Evolutionary conservation across 2,329 filamentous ascomycete species (phyloP).

Genomic region (Colletotrichum somersetense): DNA sequence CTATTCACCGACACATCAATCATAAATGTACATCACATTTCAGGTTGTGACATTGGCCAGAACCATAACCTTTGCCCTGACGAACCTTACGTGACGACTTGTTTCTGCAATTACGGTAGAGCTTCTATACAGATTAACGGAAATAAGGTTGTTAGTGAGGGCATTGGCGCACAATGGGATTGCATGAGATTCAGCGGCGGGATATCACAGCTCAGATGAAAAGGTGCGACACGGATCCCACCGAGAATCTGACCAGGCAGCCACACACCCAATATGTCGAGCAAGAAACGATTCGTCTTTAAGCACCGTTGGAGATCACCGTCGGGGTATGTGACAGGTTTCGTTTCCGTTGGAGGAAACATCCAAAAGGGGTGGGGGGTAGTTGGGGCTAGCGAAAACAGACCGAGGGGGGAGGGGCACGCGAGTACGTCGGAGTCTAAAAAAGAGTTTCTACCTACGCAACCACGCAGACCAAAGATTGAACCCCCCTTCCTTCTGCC

Average conservation of each 20-base stretch:
- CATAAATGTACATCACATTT: too few species aligned
- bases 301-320: neutral
- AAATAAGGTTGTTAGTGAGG: too few species aligned
- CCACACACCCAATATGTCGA: too few species aligned
- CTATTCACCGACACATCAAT: too few species aligned
- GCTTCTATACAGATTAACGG: too few species aligned
- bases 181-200: too few species aligned
- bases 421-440: constrained; percentile 21
- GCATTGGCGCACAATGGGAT: too few species aligned
- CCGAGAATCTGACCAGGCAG: neutral
- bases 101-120: too few species aligned
- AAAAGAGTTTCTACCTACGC: constrained; percentile 31
- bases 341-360: constrained; percentile 8
- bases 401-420: neutral
- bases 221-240: neutral
- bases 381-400: constrained; percentile 14
- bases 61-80: too few species aligned
- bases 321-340: constrained; percentile 4
- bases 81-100: too few species aligned
- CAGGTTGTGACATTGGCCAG: too few species aligned
- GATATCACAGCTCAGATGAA: neutral
- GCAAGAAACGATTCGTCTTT: neutral
- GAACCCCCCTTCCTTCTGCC: neutral
- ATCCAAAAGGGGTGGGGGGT: too few species aligned
- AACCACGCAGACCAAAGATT: neutral